phyloP scores from a whole-genome alignment of 2,329 filamentous ascomycete genomes.

The Fusarium clavum region DNA sequence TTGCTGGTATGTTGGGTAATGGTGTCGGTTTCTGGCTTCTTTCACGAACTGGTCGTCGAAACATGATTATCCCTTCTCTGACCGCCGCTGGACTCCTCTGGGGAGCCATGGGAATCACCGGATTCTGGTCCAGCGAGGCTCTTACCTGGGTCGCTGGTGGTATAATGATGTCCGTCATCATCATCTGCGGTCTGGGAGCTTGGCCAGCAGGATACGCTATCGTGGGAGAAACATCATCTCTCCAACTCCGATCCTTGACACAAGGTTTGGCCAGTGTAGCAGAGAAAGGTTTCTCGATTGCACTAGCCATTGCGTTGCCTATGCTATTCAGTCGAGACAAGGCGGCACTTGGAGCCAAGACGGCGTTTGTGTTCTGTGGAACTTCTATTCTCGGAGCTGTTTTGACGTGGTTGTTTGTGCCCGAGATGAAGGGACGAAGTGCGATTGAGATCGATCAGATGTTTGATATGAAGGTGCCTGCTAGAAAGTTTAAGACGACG shows the following conservation, averaged over 20 bases:
- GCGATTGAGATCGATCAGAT: constrained; percentile 42
- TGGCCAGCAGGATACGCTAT: constrained; percentile 58
- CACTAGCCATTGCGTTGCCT: constrained; percentile 41
- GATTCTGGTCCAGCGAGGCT: constrained; percentile 17
- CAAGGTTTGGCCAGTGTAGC: constrained; percentile 57
- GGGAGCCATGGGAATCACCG: constrained; percentile 53
- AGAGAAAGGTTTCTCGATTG: constrained; percentile 52
- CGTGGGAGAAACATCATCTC: constrained; percentile 47
- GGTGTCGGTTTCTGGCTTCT: constrained; percentile 58
- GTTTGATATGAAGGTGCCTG: constrained; percentile 29
- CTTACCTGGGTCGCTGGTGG: constrained; percentile 29
- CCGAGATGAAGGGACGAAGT: constrained; percentile 43
- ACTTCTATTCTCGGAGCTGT: constrained; percentile 35
- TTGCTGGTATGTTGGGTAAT: constrained; percentile 59
- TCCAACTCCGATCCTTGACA: constrained; percentile 39
- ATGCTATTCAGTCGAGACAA: constrained; percentile 48
- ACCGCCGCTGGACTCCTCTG: constrained; percentile 52
- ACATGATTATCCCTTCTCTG: constrained; percentile 53
- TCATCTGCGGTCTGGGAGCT: constrained; percentile 54
- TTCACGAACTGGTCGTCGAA: constrained; percentile 55
- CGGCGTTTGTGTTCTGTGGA: constrained; percentile 55
- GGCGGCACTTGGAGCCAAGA: constrained; percentile 55
- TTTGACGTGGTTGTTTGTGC: constrained; percentile 43
- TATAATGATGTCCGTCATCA: constrained; percentile 55
- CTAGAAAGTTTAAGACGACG: constrained; percentile 30